These are phyloP conservation scores for Sphaerulina populicola DNA, from an alignment of 2,329 filamentous ascomycete genomes.

Conservation along the genomic window DNA sequence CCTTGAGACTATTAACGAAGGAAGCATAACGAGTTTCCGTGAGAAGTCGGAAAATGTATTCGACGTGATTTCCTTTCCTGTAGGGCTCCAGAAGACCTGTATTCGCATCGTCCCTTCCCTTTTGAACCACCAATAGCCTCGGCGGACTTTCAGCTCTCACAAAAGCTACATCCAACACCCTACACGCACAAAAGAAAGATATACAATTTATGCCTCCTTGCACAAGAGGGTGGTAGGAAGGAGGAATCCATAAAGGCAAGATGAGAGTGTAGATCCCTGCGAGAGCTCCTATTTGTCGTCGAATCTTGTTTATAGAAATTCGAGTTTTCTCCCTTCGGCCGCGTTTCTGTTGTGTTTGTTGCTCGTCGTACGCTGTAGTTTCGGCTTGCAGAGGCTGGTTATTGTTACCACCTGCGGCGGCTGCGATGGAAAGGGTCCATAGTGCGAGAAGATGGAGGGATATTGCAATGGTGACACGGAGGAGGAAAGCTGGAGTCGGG, in stretches of 20 bases:
- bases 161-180: slow-evolving; percentile 3
- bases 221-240: neutral
- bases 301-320: neutral
- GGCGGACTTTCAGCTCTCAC: neutral
- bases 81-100: neutral
- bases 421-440: neutral
- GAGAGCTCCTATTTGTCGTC: neutral
- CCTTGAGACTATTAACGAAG: slow-evolving; percentile 3
- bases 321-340: slow-evolving; percentile 1
- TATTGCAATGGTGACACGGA: neutral
- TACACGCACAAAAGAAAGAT: slow-evolving; percentile 9
- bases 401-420: neutral
- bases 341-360: neutral
- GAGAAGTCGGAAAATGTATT: slow-evolving; percentile 2
- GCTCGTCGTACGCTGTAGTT: slow-evolving; percentile 1
- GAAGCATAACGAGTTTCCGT: slow-evolving; percentile 5
- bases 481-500: neutral
- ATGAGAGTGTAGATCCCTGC: neutral
- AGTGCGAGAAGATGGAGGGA: neutral
- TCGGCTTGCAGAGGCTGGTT: neutral
- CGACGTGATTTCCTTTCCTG: neutral
- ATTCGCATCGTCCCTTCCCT: neutral
- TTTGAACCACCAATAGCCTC: neutral
- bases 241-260: slow-evolving; percentile 1
- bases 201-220: neutral